Percentiles rank a stretch among this genome's conserved stretches.
Conservation (phyloP, 768 basidiomycete species). For the Candolleomyces aberdarensis region DNA sequence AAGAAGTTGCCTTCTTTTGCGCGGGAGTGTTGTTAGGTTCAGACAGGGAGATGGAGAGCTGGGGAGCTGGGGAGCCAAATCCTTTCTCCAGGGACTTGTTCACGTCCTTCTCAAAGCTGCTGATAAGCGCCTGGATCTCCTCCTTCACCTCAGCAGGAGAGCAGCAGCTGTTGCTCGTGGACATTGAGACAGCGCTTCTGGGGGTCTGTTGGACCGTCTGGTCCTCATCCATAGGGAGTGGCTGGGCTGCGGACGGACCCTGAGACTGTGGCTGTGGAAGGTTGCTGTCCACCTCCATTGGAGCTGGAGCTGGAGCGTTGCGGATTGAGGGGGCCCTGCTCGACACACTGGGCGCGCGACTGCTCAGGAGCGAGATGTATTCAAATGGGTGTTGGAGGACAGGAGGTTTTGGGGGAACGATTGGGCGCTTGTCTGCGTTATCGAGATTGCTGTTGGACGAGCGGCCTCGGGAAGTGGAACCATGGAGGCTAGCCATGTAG, state of each 20-base stretch:
- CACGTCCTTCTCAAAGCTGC: constrained; percentile 17
- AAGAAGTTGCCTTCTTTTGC: background rate
- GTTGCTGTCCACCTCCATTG: constrained; percentile 14
- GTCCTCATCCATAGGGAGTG: constrained; percentile 14
- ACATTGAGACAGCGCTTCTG: background rate
- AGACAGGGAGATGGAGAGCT: constrained; percentile 1
- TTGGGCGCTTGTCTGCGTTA: constrained; percentile 9
- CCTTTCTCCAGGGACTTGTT: constrained; percentile 8
- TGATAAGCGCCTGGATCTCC: constrained; percentile 19
- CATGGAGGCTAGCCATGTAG: background rate
- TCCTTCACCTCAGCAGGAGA: constrained; percentile 18
- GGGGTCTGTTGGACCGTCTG: background rate
- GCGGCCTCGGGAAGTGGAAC: constrained; percentile 2
- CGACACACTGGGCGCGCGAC: constrained; percentile 23
- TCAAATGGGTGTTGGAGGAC: constrained; percentile 2
- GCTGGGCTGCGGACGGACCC: constrained; percentile 10
- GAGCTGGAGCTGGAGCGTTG: constrained; percentile 20
- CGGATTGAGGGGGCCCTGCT: constrained; percentile 34
- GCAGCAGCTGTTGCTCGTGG: constrained; percentile 11
- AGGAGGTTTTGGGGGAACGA: constrained; percentile 6
- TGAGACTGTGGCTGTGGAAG: constrained; percentile 17
- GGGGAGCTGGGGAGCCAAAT: background rate
- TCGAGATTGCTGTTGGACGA: constrained; percentile 1
- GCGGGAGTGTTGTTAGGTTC: background rate
- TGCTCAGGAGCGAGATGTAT: constrained; percentile 16